These are phyloP conservation scores for Musa balbisiana DNA, from an alignment of 202 grass and related monocot genomes.

Conservation along the genomic window DNA sequence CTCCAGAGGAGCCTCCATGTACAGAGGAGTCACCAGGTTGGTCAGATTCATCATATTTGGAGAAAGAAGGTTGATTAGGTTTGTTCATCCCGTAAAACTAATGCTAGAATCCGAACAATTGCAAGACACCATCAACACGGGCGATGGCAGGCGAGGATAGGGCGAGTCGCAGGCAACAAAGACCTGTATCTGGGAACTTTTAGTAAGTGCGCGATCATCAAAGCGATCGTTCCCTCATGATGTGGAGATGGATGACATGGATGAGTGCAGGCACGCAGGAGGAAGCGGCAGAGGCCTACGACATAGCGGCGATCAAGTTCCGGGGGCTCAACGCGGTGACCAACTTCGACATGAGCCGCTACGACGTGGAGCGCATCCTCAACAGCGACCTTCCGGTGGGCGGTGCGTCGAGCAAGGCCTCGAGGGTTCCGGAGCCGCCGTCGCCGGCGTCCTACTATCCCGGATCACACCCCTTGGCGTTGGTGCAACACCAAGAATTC, in stretches of 20 bases:
- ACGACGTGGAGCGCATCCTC: slow-evolving; percentile 88
- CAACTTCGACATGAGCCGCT: slow-evolving; percentile 96
- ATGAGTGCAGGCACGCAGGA: slow-evolving; percentile 56
- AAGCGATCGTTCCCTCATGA: too few species aligned
- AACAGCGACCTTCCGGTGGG: slow-evolving; percentile 69
- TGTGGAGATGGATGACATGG: too few species aligned
- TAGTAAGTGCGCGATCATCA: slow-evolving; percentile 33
- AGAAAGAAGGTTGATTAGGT: not conserved
- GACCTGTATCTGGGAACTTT: slow-evolving; percentile 95
- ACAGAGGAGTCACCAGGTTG: slow-evolving; percentile 87
- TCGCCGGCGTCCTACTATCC: not conserved
- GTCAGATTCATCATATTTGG: not conserved
- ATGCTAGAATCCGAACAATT: not conserved
- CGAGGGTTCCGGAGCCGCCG: slow-evolving; percentile 29
- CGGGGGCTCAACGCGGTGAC: slow-evolving; percentile 79
- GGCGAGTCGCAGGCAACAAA: slow-evolving; percentile 94
- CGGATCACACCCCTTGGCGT: not conserved
- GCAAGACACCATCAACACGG: slow-evolving; percentile 87
- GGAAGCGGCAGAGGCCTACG: slow-evolving; percentile 91
- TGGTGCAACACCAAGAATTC: slow-evolving; percentile 43
- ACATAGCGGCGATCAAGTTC: slow-evolving; percentile 94
- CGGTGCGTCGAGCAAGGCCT: slow-evolving; percentile 7
- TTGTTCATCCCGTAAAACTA: too few species aligned
- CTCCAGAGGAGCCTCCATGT: slow-evolving; percentile 93
- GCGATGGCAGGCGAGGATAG: slow-evolving; percentile 92